Evolutionary conservation across 2,329 filamentous ascomycete species (phyloP), one percentile per base, ranked within the genome.

Genomic region (Albophoma yamanashiensis): DNA sequence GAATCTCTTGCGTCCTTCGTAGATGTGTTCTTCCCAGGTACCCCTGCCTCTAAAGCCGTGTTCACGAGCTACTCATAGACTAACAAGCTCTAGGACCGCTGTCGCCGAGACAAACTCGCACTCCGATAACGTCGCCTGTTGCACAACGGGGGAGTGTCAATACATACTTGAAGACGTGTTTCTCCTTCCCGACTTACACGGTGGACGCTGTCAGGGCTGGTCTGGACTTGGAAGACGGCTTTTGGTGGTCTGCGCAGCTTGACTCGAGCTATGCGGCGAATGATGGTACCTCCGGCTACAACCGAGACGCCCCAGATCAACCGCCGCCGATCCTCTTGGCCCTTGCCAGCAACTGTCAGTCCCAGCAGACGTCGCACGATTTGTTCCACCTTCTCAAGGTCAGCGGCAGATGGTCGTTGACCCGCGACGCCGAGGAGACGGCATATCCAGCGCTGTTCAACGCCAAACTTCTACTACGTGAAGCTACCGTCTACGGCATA

Each of bases 221-320:
- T 58, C 67, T 82, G 3, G 82, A 85, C 64, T 83, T 81, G 59
- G 74, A 79, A 39, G 82, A 85, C 63, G 75, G 75, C 1, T 84
- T 85, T 65, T 85, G 82, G 82, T 82, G 80, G 79, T 80, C 78
- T 20, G 80, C 82, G 56, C 78, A 82, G 62, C 68, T 80, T 31
- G 76, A 69, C 52, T 61, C 68, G n/a, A 63, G 61, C 47, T 66
- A 66, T 55, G 65, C 65, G n/a, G 59, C 65, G 34, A 59, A 62
- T 25, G 58, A 67, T 25, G 58, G 53, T 31, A 59, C 62, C 15
- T 57, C 59, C 9, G 65, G 66, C 5, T 58, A 60, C 22, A 61
- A 55, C 56, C 61, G 71, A 60, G 74, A 78, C 3, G 67, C 73
- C 2, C 66, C 73, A 14, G 73, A 75, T 15, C 72, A 75, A 36